Percentiles rank a stretch among this genome's conserved stretches.
These are phyloP conservation scores for Scheffersomyces titani DNA, from an alignment of 1,139 yeast species.

Conservation along the genomic window DNA sequence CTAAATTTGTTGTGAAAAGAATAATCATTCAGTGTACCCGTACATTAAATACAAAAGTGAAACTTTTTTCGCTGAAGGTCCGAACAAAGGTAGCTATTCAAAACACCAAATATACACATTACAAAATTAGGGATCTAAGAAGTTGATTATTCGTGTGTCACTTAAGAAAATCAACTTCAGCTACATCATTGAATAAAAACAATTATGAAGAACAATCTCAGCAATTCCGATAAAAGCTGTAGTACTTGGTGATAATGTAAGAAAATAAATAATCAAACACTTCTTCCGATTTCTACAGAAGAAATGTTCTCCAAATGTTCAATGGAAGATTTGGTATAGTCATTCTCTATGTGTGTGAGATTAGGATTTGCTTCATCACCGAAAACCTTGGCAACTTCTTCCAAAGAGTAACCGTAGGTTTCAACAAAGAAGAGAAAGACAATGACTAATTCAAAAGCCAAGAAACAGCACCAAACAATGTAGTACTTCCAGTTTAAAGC, in stretches of 20 bases:
- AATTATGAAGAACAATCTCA: neutral
- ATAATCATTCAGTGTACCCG: too few species aligned
- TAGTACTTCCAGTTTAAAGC: constrained; percentile 62
- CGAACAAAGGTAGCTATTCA: too few species aligned
- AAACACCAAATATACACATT: too few species aligned
- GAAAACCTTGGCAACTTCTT: constrained; percentile 52
- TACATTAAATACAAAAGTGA: too few species aligned
- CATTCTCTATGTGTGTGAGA: neutral
- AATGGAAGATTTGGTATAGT: neutral
- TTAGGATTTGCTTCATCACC: constrained; percentile 33
- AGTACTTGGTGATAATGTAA: too few species aligned
- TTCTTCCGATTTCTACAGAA: neutral
- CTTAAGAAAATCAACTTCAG: too few species aligned
- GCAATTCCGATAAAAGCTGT: neutral
- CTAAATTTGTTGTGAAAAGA: too few species aligned
- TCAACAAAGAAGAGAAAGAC: constrained; percentile 49
- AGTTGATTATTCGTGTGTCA: too few species aligned
- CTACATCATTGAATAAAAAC: too few species aligned
- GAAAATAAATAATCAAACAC: neutral
- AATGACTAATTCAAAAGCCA: constrained; percentile 37
- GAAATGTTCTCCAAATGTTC: neutral
- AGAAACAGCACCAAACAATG: constrained; percentile 49
- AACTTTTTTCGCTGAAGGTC: too few species aligned
- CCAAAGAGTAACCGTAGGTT: constrained; percentile 54
- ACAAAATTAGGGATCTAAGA: too few species aligned